phyloP scores from a whole-genome alignment of 441 rosid species.

The Corymbia calophylla region DNA sequence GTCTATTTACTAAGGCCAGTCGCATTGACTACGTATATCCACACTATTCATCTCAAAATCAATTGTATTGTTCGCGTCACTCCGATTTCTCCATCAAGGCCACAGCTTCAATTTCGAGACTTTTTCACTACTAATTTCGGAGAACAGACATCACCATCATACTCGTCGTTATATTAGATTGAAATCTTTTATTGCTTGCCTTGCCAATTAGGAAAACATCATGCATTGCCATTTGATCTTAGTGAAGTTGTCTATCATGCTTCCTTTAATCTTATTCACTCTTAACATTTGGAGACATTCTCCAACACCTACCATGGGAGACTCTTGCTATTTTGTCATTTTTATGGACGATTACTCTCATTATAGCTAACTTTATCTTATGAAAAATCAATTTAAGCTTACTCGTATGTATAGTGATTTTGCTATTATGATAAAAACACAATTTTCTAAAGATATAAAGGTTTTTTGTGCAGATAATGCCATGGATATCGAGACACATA shows the following conservation, averaged over 20 bases:
- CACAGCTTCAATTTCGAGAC: too few species aligned
- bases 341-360: too few species aligned
- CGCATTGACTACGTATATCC: background rate
- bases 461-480: background rate
- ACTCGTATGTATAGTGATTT: background rate
- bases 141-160: background rate
- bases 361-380: background rate
- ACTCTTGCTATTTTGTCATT: background rate
- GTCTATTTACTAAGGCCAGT: background rate
- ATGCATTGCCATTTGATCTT: background rate
- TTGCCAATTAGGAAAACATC: background rate
- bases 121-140: background rate
- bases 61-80: background rate
- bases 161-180: background rate
- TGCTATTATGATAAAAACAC: background rate
- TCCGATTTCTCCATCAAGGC: background rate
- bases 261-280: background rate
- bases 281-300: background rate
- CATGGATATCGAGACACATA: background rate
- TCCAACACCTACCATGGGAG: background rate
- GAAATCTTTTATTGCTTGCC: background rate
- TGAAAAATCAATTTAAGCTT: background rate
- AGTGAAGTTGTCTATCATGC: background rate
- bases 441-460: background rate
- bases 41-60: background rate